Conservation (phyloP, 768 basidiomycete genomes). For the Boletales sp. region DNA sequence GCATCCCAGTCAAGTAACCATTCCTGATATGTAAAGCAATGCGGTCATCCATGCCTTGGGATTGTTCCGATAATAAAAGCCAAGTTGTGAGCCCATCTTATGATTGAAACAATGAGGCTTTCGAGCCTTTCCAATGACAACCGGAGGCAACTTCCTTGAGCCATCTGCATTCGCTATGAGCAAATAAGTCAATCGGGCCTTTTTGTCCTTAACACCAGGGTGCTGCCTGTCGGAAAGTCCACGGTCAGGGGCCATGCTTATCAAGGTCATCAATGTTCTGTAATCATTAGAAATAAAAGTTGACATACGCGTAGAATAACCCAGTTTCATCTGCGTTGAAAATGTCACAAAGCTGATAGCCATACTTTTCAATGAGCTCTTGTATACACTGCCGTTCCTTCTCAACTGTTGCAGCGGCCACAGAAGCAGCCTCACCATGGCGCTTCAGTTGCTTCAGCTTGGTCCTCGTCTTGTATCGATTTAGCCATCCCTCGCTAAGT, state of each 20-base stretch:
- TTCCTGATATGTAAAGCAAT: too few relatives aligned
- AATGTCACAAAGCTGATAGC: slow-evolving; percentile 26
- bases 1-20: too few relatives aligned
- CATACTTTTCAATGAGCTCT: slow-evolving; percentile 25
- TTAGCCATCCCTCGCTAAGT: slow-evolving; percentile 34
- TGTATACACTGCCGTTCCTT: slow-evolving; percentile 23
- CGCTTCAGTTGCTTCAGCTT: slow-evolving; percentile 15
- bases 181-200: too few relatives aligned
- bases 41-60: too few relatives aligned
- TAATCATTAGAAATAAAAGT: neutral
- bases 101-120: too few relatives aligned
- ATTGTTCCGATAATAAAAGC: too few relatives aligned
- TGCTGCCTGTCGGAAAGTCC: neutral
- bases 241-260: slow-evolving; percentile 1
- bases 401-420: slow-evolving; percentile 9
- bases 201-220: too few relatives aligned
- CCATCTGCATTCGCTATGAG: too few relatives aligned
- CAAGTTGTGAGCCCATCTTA: too few relatives aligned
- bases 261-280: neutral
- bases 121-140: too few relatives aligned
- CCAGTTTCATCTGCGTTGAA: slow-evolving; percentile 38
- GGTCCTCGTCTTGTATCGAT: neutral
- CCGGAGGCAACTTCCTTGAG: too few relatives aligned
- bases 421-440: slow-evolving; percentile 37
- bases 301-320: slow-evolving; percentile 31